Evolutionary conservation across 495 filamentous ascomycete species (phyloP), one percentile per base, ranked within the genome.

Genomic region (Tuber borchii): DNA sequence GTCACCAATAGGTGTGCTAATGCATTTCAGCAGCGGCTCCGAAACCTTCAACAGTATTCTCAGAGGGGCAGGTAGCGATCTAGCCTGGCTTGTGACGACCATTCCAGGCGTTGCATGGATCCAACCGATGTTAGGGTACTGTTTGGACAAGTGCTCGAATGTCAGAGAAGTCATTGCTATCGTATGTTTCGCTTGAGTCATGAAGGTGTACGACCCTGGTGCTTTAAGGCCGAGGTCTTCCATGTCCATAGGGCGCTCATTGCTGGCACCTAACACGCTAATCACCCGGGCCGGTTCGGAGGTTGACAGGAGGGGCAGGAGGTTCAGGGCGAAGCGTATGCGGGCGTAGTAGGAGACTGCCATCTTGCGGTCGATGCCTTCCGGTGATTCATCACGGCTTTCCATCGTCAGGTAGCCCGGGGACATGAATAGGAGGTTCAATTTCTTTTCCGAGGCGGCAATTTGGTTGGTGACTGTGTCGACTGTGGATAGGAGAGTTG

Each of bases 381-480:
- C 92, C 2, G 78, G 42, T 0, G 90, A 91, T 70, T 90, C 74
- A 46, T 77, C 72, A 42, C 81, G 78, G 22, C 84, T 83, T 71
- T 76, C 56, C 74, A 86, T 39, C 9, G 82, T 84, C 73, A 86
- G 73, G 69, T 84, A 86, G 12, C 88, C 88, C 5, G 84, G 80
- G 8, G 83, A 89, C 78, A 90, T 81, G 79, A 92, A 90, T 0
- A 93, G 85, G 1, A 93, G 78, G 78, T 93, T 90, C 77, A 93
- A 83, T 26, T 79, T 81, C n/a, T 80, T 79, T 76, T 92, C 90
- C 61, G 86, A 86, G 0, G 74, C 74, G 76, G 85, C 84, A 71
- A 93, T 90, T 65, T 89, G 85, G 1, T 83, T 76, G 75, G 89
- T 92, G 6, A 88, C 84, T 6, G 86, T 82, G 82, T 93, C 91